Percentiles rank a stretch among this genome's conserved stretches.
Conservation (phyloP, 1,284 basidiomycete genomes). For the Pyrrhoderma noxium region DNA sequence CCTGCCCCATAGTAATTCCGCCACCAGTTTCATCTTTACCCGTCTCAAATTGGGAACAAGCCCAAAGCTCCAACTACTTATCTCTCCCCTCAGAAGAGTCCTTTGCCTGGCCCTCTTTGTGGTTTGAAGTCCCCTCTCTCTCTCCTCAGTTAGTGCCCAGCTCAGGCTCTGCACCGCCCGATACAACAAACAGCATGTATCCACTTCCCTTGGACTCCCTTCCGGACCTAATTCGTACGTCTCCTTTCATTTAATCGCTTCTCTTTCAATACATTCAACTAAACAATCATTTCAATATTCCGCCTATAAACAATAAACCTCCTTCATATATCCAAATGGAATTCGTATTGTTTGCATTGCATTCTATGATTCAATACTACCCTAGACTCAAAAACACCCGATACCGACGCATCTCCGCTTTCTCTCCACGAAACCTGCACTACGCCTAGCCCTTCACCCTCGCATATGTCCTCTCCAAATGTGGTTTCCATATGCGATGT, state of each 20-base stretch:
- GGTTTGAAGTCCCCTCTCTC: slow-evolving; percentile 16
- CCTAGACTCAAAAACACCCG: slow-evolving; percentile 16
- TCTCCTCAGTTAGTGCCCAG: no score
- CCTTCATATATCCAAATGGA: no score
- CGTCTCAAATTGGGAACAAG: slow-evolving; percentile 1
- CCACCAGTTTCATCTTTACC: background rate
- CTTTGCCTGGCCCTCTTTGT: slow-evolving; percentile 17
- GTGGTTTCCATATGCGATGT: slow-evolving; percentile 13
- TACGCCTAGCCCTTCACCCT: slow-evolving; percentile 10
- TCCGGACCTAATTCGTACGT: slow-evolving; percentile 17
- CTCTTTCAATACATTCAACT: background rate
- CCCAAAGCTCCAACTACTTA: background rate
- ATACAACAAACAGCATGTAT: background rate
- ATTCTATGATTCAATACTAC: background rate
- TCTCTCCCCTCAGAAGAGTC: slow-evolving; percentile 4
- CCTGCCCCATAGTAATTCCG: slow-evolving; percentile 6
- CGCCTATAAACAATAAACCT: background rate
- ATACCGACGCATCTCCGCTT: slow-evolving; percentile 7
- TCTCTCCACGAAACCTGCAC: slow-evolving; percentile 13
- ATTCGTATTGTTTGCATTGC: background rate
- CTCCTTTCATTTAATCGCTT: background rate
- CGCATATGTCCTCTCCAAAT: background rate
- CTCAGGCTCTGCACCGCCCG: no score
- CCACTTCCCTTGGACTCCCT: slow-evolving; percentile 1
- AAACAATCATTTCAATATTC: background rate